phyloP scores from a whole-genome alignment of 2,329 filamentous ascomycete species.

The Zalaria sp. region DNA sequence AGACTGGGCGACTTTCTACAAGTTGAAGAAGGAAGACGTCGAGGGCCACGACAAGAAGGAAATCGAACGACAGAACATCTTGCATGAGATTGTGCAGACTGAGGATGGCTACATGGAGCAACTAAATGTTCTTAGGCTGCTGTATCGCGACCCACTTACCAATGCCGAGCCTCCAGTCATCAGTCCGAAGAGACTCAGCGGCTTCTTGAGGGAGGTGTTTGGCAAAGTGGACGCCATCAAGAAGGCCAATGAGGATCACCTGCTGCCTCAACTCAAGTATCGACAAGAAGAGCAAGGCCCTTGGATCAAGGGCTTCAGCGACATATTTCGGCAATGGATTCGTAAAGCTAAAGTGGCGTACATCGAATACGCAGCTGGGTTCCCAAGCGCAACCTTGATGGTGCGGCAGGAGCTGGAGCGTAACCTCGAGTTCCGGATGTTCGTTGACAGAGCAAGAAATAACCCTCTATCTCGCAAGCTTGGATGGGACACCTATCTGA shows the following conservation, averaged over 20 bases:
- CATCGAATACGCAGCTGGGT: slow-evolving; percentile 80
- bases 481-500: slow-evolving; percentile 89
- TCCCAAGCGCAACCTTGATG: slow-evolving; percentile 69
- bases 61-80: slow-evolving; percentile 78
- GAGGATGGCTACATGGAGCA: slow-evolving; percentile 87
- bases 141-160: slow-evolving; percentile 73
- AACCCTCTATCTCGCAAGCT: slow-evolving; percentile 71
- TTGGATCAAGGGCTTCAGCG: slow-evolving; percentile 86
- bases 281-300: slow-evolving; percentile 93
- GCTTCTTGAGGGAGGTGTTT: slow-evolving; percentile 76
- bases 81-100: slow-evolving; percentile 89
- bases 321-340: slow-evolving; percentile 97
- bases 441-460: slow-evolving; percentile 65
- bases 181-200: slow-evolving; percentile 58
- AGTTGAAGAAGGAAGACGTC: slow-evolving; percentile 61
- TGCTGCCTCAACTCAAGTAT: slow-evolving; percentile 89
- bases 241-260: slow-evolving; percentile 80
- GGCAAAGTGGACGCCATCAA: slow-evolving; percentile 81
- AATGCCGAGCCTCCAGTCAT: slow-evolving; percentile 68
- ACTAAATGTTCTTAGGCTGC: slow-evolving; percentile 66
- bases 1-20: slow-evolving; percentile 86
- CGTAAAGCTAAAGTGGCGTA: slow-evolving; percentile 81
- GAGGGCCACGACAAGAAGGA: slow-evolving; percentile 69
- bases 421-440: slow-evolving; percentile 75
- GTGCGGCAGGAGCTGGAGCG: slow-evolving; percentile 72